Conservation (phyloP, 2,329 filamentous ascomycete genomes). For the Phaeosphaeria sp. region DNA sequence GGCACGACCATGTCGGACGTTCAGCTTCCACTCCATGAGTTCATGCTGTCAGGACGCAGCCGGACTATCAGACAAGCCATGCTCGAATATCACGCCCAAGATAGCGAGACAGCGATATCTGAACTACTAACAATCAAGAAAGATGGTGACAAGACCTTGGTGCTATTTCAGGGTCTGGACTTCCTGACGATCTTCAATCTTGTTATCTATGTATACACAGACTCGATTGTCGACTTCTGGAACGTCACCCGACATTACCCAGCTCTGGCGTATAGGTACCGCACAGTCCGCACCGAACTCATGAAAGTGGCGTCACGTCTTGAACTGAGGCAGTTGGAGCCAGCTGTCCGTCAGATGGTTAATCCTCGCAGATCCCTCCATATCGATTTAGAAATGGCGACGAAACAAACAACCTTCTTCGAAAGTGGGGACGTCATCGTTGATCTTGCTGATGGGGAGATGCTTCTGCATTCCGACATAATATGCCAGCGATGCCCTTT, state of each 20-base stretch:
- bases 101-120: conserved; percentile 61
- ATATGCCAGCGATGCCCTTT: conserved; percentile 88
- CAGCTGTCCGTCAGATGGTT: conserved; percentile 77
- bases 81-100: conserved; percentile 65
- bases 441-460: conserved; percentile 74
- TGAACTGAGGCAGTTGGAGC: conserved; percentile 74
- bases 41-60: conserved; percentile 79
- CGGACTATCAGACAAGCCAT: conserved; percentile 64
- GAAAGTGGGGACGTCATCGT: conserved; percentile 80
- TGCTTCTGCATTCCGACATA: conserved; percentile 77
- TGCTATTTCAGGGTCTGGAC: conserved; percentile 76
- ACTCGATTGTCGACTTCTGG: conserved; percentile 84
- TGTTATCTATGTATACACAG: conserved; percentile 80
- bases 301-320: conserved; percentile 82
- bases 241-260: conserved; percentile 74
- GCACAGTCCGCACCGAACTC: conserved; percentile 82
- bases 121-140: conserved; percentile 68
- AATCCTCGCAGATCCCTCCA: conserved; percentile 69
- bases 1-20: conserved; percentile 70
- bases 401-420: conserved; percentile 74
- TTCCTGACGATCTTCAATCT: conserved; percentile 81
- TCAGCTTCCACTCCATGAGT: conserved; percentile 81
- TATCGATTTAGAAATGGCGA: conserved; percentile 73
- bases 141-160: conserved; percentile 58
- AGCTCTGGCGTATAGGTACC: conserved; percentile 73